Evolutionary conservation across 2,329 filamentous ascomycete species (phyloP).

Genomic region (Nemania diffusa): DNA sequence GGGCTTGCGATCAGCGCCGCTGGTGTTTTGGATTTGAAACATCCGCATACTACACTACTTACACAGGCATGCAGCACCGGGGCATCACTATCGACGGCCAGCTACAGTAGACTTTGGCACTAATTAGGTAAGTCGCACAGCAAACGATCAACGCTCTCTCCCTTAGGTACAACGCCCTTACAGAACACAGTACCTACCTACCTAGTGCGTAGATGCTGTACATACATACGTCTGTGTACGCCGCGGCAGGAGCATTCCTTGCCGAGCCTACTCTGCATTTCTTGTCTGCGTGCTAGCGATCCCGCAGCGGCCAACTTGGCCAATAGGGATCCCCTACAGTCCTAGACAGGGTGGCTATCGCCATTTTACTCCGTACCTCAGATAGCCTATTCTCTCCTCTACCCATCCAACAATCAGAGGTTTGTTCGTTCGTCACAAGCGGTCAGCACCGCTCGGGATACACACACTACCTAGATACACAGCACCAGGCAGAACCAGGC

Average conservation of each 20-base stretch:
- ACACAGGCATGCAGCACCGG: background rate
- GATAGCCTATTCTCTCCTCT: too few relatives aligned
- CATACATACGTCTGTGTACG: too few relatives aligned
- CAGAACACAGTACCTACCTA: too few relatives aligned
- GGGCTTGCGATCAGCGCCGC: slow-evolving; percentile 18
- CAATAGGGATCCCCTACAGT: slow-evolving; percentile 6
- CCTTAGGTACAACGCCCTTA: background rate
- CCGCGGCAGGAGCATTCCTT: background rate
- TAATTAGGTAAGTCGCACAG: slow-evolving; percentile 7
- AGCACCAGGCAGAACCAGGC: too few relatives aligned
- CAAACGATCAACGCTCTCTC: slow-evolving; percentile 16
- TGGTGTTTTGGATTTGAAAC: slow-evolving; percentile 36
- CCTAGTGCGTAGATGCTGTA: too few relatives aligned
- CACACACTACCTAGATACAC: background rate
- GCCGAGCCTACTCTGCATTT: background rate
- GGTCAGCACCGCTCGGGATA: background rate
- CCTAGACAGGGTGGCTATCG: slow-evolving; percentile 6
- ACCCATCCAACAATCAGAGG: slow-evolving; percentile 6
- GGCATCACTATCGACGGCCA: slow-evolving; percentile 17
- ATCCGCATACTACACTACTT: slow-evolving; percentile 5
- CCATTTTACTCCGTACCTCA: background rate
- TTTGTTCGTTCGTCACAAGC: slow-evolving; percentile 12
- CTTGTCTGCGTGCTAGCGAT: background rate
- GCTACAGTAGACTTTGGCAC: slow-evolving; percentile 18
- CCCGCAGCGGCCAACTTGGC: background rate